Evolutionary conservation across 805 yeast genomes (phyloP), one percentile per base, ranked within the genome.

Genomic region (Ogataea saltuana): DNA sequence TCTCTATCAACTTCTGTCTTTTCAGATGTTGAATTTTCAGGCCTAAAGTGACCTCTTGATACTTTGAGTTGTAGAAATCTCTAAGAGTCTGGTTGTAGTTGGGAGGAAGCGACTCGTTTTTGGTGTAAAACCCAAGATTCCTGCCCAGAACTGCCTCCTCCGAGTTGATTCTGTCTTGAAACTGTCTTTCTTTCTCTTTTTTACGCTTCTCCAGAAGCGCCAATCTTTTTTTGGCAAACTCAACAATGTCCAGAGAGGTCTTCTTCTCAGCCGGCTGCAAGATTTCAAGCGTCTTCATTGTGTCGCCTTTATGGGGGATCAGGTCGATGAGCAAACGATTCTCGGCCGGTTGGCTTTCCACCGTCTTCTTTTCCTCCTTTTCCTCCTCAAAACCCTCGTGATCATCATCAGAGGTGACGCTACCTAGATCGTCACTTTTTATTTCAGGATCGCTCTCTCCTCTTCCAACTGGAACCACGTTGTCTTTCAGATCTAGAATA

Each of bases 151-250:
- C 38, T 6, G 65, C 55, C 49, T 51, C 74, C 50, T 61, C 65
- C 40, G 59, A 64, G 46, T 52, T 54, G 31, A 46, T 49, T 44
- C 70, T 65, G 37, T 46, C 53, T 25, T 58, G 58, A 46, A 61
- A 62, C 39, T 60, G 65, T 45, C 49, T 50, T 35, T 67, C 71
- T 50, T 65, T 64, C 42, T 57, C 50, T 47, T 45, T 44, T 45
- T 61, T 43, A 56, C 70, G 49, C 57, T 61, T 39, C 57, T 68
- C 48, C 4, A 77, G 60, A 12, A 65, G 50, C 7, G 55, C 59
- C 13, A 70, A 49, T 40, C 88, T 65, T 28, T 70, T 71, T 17
- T 67, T 61, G 0, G 88, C 81, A 58, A 80, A 81, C 30, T 67
- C 78, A 11, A 71, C 77, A 29, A 85, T 70, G 61, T 84, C 83